Evolutionary conservation across 441 rosid genomes (phyloP).

Genomic region (Adansonia rubrostipa): DNA sequence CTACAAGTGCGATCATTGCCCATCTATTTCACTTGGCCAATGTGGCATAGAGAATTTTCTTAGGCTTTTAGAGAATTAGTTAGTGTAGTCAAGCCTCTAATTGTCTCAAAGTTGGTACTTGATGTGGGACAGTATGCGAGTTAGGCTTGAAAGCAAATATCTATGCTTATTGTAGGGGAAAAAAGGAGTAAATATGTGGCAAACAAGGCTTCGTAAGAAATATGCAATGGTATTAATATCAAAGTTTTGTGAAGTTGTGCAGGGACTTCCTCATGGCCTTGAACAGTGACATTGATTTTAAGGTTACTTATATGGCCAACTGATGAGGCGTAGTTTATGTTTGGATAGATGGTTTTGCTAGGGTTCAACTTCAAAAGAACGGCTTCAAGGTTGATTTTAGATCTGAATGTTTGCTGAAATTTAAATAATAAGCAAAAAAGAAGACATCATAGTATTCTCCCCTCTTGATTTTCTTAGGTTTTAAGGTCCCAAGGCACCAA

Average conservation of each 20-base stretch:
- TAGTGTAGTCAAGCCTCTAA: background rate
- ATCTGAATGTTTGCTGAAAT: background rate
- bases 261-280: background rate
- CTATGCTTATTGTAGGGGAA: background rate
- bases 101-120: background rate
- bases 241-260: background rate
- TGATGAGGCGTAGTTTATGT: background rate
- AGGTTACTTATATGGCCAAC: background rate
- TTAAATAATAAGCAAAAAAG: background rate
- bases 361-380: background rate
- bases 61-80: background rate
- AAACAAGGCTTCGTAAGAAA: constrained; percentile 3
- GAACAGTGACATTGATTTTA: constrained; percentile 7
- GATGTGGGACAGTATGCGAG: background rate
- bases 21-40: background rate
- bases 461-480: background rate
- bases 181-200: background rate
- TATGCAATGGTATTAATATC: background rate
- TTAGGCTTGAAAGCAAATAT: background rate
- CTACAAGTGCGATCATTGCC: background rate
- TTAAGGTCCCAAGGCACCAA: background rate
- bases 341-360: constrained; percentile 11
- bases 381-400: background rate
- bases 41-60: background rate
- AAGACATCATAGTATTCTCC: background rate